Evolutionary conservation across 768 basidiomycete species (phyloP), one percentile per base, ranked within the genome.

Genomic region (Macrolepiota dolichaula): DNA sequence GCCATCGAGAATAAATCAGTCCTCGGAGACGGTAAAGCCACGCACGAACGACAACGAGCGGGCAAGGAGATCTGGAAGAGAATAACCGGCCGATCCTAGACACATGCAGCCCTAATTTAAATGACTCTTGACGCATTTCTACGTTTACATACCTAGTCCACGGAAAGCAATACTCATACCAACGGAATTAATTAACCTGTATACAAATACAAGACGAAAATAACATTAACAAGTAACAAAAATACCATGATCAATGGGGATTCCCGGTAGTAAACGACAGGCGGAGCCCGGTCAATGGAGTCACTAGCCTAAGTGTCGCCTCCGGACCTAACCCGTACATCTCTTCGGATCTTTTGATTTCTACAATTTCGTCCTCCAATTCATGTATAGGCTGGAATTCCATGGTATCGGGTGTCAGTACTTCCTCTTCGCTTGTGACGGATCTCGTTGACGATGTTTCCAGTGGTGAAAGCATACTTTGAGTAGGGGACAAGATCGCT

Each of bases 1-100:
- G 95, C 94, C 0, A 87, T 94, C 49, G 95, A 97, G 85, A 97
- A 98, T 77, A 96, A 94, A 73, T 88, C 88, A 0, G 81, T 97
- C 1, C 82, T 98, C 27, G 90, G 88, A 15, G 77, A 82, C 19
- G 90, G 89, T 1, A 85, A 80, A 12, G 92, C 93, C 0, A 72
- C 74, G 2, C 77, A 78, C 24, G 92, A 93, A 71, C 76, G 88
- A 24, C 72, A 71, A 60, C 70, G 85, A 32, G 85, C 87, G 1
- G 80, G 79, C 49, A 69, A 68, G 11, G 83, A 85, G 67, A 80
- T 92, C 42, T 73, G 79, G 75, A 76, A 74, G 65, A 71, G 75
- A n/a, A 35, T 81, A 32, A 71, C 57, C 19, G 19, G 27, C 10
- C 52, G 42, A 47, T 47, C 35, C 27, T 49, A 22, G 29, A 32